A percentile compares a stretch with the other conserved stretches of the same genome.
These are phyloP conservation scores for Aspergillus persii DNA, from an alignment of 2,329 filamentous ascomycete genomes.

Conservation along the genomic window DNA sequence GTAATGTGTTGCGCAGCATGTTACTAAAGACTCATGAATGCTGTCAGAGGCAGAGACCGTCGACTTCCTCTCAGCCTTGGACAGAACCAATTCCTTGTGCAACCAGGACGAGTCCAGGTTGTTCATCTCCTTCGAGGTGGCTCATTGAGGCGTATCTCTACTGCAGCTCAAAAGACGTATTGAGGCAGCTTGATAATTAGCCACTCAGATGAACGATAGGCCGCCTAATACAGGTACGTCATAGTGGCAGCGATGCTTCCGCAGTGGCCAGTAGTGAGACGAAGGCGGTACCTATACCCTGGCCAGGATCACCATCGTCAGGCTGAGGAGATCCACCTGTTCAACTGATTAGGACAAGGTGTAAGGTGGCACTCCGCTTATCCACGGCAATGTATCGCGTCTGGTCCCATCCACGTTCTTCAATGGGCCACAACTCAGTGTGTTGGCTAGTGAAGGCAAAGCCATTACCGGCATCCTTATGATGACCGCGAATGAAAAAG, in stretches of 20 bases:
- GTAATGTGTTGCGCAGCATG: no score
- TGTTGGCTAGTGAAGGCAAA: constrained; percentile 63
- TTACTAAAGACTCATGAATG: constrained; percentile 41
- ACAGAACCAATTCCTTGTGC: constrained; percentile 63
- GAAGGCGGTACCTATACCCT: constrained; percentile 55
- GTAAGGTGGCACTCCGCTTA: constrained; percentile 26
- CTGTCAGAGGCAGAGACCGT: constrained; percentile 37
- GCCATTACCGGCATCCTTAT: constrained; percentile 59
- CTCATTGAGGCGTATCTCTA: constrained; percentile 57
- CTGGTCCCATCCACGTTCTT: constrained; percentile 12
- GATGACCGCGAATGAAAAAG: constrained; percentile 42
- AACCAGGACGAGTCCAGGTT: constrained; percentile 61
- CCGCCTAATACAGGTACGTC: constrained; percentile 62
- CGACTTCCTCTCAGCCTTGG: constrained; percentile 55
- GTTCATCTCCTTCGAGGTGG: constrained; percentile 61
- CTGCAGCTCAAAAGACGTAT: no score
- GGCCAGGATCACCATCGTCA: constrained; percentile 54
- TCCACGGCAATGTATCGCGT: constrained; percentile 25
- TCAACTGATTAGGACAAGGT: constrained; percentile 32
- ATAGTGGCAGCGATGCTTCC: constrained; percentile 58
- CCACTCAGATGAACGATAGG: constrained; percentile 35
- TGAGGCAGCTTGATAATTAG: no score
- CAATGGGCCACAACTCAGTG: constrained; percentile 44
- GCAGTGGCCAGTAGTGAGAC: constrained; percentile 33
- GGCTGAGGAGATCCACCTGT: constrained; percentile 59